phyloP scores from a whole-genome alignment of 495 filamentous ascomycete species.

The Clohesyomyces aquaticus region DNA sequence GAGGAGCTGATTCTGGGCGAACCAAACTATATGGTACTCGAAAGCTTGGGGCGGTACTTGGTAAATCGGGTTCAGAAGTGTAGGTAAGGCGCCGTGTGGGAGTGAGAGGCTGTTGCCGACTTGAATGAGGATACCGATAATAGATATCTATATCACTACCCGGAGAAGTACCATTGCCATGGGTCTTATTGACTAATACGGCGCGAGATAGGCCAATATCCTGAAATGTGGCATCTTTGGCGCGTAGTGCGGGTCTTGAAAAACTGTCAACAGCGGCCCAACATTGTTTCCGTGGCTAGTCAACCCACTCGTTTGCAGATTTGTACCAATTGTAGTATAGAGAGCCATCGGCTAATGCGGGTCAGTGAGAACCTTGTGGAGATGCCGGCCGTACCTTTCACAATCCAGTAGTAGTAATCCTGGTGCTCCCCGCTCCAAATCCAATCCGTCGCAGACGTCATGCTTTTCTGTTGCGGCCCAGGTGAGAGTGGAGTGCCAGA shows the following conservation, averaged over 20 bases:
- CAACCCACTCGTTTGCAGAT: neutral
- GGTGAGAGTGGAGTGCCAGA: no score
- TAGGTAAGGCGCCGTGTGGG: neutral
- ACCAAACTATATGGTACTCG: neutral
- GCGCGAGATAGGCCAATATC: neutral
- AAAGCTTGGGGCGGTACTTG: neutral
- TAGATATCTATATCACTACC: neutral
- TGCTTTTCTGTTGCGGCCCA: no score
- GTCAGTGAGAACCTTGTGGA: neutral
- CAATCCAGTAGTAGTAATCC: neutral
- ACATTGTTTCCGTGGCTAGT: neutral
- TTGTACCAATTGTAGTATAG: neutral
- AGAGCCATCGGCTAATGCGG: neutral
- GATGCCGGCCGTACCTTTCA: neutral
- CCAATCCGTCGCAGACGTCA: no score
- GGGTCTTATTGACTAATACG: no score
- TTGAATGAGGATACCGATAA: neutral
- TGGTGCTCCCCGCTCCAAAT: neutral
- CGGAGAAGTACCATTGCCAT: neutral
- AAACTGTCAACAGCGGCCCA: neutral
- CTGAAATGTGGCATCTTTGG: neutral
- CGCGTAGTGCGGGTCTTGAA: neutral
- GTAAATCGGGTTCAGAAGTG: neutral
- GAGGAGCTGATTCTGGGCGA: neutral
- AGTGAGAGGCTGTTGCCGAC: neutral